Base-by-base conservation (phyloP, 148 eudicot genomes). In the Vaccinium corymbosum region DNA sequence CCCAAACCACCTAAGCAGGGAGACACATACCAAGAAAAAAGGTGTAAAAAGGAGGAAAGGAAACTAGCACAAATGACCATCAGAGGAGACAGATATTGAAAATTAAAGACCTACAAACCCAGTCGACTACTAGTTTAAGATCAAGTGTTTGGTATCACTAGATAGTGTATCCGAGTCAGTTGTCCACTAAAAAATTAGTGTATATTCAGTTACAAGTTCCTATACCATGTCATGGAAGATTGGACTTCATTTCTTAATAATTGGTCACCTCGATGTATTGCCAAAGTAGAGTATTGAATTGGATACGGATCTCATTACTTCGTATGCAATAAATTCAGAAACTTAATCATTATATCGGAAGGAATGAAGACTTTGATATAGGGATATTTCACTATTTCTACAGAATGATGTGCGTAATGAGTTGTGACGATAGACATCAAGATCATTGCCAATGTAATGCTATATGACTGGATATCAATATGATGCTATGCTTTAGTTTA, bases 201-300 rank as follows among this genome's bases (percentile, higher is more conserved):
- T 62, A n/a, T 25, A 80, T 46, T 16, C 55, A n/a, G 51, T 80
- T 48, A 62, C 80, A 78, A 78, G 80, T n/a, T 52, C 80, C 11
- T n/a, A 80, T 80, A 62, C n/a, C 38, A 80, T 59, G 82, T 12
- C 14, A 38, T 42, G 51, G 35, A 32, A 46, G 35, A 62, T n/a
- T 20, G 52, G 27, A 38, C 52, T 7, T 53, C 48, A 78, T 25
- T 5, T 78, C 57, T 7, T 55, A 78, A 53, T 29, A 29, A 78
- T 29, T 25, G 22, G 68, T 79, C 48, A 32, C 11, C 48, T 78
- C 11, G 2, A 80, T 35, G 19, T 77, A 77, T 51, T 50, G 20
- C 19, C 14, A 77, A 50, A 51, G 29, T 1, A 17, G 72, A 66
- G 15, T 3, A 66, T 12, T 25, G 71, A 64, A 22, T 2, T 17